These are phyloP conservation scores for Jatropha podagrica DNA, from an alignment of 441 rosid species.

Conservation along the genomic window DNA sequence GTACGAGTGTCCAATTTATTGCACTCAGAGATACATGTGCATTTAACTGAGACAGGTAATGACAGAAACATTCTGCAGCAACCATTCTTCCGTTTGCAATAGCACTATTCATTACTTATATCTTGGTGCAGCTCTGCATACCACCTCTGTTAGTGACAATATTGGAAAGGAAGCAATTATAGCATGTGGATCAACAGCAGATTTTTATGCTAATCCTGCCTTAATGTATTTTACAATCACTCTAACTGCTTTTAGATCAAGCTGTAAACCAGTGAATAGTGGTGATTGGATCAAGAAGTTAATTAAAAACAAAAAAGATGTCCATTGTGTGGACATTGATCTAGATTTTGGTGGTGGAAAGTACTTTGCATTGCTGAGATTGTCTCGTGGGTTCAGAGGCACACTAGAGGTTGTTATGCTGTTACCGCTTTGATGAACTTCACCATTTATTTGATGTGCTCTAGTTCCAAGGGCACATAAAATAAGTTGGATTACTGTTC, in stretches of 20 bases:
- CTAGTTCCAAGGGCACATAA: not conserved
- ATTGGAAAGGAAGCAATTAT: slow-evolving; percentile 79
- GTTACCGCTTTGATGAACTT: slow-evolving; percentile 10
- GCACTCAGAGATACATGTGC: slow-evolving; percentile 67
- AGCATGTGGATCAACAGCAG: slow-evolving; percentile 67
- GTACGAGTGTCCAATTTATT: slow-evolving; percentile 77
- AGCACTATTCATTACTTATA: slow-evolving; percentile 26
- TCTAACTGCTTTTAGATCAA: slow-evolving; percentile 54
- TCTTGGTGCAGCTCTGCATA: slow-evolving; percentile 51
- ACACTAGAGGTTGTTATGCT: slow-evolving; percentile 72
- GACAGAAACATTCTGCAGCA: slow-evolving; percentile 25
- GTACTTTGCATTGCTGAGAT: slow-evolving; percentile 71
- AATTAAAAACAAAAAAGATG: slow-evolving; percentile 56
- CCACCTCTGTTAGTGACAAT: slow-evolving; percentile 37
- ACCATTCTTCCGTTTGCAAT: slow-evolving; percentile 17
- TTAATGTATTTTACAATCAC: slow-evolving; percentile 67
- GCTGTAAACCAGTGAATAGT: slow-evolving; percentile 86
- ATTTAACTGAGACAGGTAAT: slow-evolving; percentile 76
- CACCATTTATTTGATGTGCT: slow-evolving; percentile 10
- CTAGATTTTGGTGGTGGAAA: slow-evolving; percentile 90
- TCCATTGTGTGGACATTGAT: slow-evolving; percentile 64
- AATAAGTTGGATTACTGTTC: slow-evolving; percentile 4
- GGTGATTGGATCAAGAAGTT: slow-evolving; percentile 90
- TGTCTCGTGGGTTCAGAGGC: slow-evolving; percentile 86
- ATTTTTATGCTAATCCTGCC: slow-evolving; percentile 86